Evolutionary conservation across 2,329 filamentous ascomycete genomes (phyloP).

Genomic region (Claviceps maximensis): DNA sequence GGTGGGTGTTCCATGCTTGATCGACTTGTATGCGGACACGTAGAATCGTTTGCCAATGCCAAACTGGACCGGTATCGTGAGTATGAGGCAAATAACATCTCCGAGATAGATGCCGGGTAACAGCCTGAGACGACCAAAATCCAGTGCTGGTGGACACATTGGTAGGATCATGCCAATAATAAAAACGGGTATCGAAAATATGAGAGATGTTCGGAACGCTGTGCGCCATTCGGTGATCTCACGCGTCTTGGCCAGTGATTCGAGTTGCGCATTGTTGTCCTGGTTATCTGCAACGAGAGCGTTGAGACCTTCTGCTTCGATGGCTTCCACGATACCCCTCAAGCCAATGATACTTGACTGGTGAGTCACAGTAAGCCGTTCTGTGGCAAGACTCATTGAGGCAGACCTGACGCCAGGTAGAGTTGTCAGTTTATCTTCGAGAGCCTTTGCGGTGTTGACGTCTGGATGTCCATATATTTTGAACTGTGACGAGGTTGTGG

Average conservation of each 20-base stretch:
- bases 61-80: conserved; percentile 92
- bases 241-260: conserved; percentile 89
- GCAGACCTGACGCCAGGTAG: conserved; percentile 63
- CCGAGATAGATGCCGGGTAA: conserved; percentile 74
- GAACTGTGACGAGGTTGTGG: conserved; percentile 54
- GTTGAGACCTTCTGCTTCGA: conserved; percentile 77
- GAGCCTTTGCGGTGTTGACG: conserved; percentile 52
- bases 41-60: conserved; percentile 94
- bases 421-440: conserved; percentile 55
- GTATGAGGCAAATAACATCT: conserved; percentile 66
- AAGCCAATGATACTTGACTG: conserved; percentile 61
- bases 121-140: conserved; percentile 58
- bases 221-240: conserved; percentile 88
- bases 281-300: conserved; percentile 82
- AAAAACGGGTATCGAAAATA: conserved; percentile 83
- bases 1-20: conserved; percentile 82
- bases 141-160: conserved; percentile 63
- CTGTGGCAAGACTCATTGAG: conserved; percentile 58
- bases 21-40: conserved; percentile 77
- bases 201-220: conserved; percentile 63
- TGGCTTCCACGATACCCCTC: conserved; percentile 64
- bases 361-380: conserved; percentile 61
- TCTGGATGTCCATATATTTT: conserved; percentile 73
- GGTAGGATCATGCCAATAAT: conserved; percentile 87
- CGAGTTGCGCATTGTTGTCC: conserved; percentile 92